Percentiles rank a stretch among this genome's conserved stretches.
phyloP scores from a whole-genome alignment of 352 stramenopile species.

The Phytophthora pistaciae region DNA sequence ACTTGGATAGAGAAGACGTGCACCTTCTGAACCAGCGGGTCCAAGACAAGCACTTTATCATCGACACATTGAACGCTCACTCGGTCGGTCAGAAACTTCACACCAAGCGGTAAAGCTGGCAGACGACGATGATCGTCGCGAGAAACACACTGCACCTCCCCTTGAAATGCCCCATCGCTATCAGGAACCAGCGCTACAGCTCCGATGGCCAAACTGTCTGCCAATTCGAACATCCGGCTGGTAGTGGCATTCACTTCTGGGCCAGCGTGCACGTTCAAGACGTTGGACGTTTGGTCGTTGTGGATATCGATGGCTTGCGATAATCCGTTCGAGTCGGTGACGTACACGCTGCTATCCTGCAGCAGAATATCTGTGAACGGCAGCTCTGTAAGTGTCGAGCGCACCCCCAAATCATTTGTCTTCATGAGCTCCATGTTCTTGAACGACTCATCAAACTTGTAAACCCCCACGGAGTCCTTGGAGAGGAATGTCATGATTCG shows the following conservation, averaged over 20 bases:
- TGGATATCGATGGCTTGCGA: slow-evolving; percentile 49
- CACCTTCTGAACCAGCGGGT: slow-evolving; percentile 34
- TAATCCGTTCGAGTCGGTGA: slow-evolving; percentile 38
- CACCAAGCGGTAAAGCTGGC: slow-evolving; percentile 32
- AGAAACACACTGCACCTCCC: slow-evolving; percentile 34
- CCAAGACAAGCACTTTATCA: slow-evolving; percentile 46
- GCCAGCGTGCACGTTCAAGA: slow-evolving; percentile 11
- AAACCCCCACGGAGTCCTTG: slow-evolving; percentile 24
- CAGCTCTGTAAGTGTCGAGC: slow-evolving; percentile 32
- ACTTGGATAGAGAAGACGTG: slow-evolving; percentile 39
- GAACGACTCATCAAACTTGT: slow-evolving; percentile 44
- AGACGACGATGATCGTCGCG: slow-evolving; percentile 49
- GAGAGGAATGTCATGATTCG: slow-evolving; percentile 35
- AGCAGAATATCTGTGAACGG: slow-evolving; percentile 40
- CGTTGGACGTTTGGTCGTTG: slow-evolving; percentile 54
- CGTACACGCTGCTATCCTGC: slow-evolving; percentile 33
- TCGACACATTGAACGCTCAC: slow-evolving; percentile 35
- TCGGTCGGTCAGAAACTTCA: slow-evolving; percentile 36
- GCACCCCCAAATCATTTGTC: slow-evolving; percentile 32
- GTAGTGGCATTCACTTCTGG: neutral
- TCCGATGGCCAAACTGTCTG: slow-evolving; percentile 48
- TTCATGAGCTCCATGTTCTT: slow-evolving; percentile 40
- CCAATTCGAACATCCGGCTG: slow-evolving; percentile 33
- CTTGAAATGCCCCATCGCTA: slow-evolving; percentile 25
- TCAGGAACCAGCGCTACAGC: slow-evolving; percentile 10